phyloP scores from a whole-genome alignment of 2,329 filamentous ascomycete genomes.

The Aureobasidium sp. region DNA sequence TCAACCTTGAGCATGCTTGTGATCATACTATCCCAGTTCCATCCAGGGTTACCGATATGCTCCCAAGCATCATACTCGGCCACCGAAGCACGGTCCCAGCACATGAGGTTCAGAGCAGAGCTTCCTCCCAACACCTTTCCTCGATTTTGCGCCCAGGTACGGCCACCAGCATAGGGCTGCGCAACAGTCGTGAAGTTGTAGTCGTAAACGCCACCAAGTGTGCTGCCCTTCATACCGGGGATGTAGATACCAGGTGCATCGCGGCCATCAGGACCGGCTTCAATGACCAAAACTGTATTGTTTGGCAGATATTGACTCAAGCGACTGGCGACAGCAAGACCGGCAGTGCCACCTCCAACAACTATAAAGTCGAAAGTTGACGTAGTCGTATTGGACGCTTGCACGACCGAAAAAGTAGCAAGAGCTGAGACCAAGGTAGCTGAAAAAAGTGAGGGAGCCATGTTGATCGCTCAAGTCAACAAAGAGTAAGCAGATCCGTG shows the following conservation, averaged over 20 bases:
- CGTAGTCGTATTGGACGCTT: not conserved
- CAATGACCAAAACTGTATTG: constrained; percentile 23
- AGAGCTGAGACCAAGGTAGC: not conserved
- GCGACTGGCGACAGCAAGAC: constrained; percentile 22
- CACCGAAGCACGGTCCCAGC: constrained; percentile 19
- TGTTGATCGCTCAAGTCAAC: not conserved
- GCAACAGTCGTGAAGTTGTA: constrained; percentile 40
- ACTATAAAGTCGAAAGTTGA: constrained; percentile 20
- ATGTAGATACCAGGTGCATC: constrained; percentile 15
- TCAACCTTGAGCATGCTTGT: constrained; percentile 15
- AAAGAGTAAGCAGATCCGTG: not conserved
- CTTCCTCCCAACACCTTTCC: constrained; percentile 31
- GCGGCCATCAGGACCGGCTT: constrained; percentile 21
- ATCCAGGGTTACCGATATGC: constrained; percentile 25
- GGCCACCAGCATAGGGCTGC: constrained; percentile 32
- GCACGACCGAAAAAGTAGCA: not conserved
- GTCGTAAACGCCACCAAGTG: constrained; percentile 20
- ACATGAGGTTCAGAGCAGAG: constrained; percentile 26
- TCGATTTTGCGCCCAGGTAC: constrained; percentile 33
- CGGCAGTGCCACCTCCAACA: constrained; percentile 22
- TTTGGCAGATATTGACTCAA: constrained; percentile 21
- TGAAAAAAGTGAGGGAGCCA: not conserved
- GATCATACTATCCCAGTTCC: constrained; percentile 35
- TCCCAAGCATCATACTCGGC: constrained; percentile 28
- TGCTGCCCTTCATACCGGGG: constrained; percentile 18